Evolutionary conservation across 2,329 filamentous ascomycete genomes (phyloP).

Genomic region (Monosporascus ibericus): DNA sequence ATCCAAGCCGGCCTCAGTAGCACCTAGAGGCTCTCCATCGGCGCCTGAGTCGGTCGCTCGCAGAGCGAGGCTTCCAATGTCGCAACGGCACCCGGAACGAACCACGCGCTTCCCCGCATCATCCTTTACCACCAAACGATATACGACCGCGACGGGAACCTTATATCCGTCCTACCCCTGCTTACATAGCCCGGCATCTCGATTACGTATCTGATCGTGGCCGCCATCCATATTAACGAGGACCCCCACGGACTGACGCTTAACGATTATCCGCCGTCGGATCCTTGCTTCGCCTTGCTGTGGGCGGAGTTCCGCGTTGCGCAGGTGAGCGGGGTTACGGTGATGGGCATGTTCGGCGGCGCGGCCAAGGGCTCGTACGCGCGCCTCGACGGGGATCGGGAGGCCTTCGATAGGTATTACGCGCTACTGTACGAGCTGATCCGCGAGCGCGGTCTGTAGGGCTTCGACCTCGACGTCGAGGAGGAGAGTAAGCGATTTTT

Average conservation of each 20-base stretch:
- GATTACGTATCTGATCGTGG: constrained; percentile 67
- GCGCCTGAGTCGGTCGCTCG: no score
- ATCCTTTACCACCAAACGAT: constrained; percentile 34
- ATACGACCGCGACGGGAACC: constrained; percentile 29
- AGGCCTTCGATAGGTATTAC: constrained; percentile 66
- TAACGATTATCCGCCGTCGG: constrained; percentile 65
- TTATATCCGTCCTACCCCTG: constrained; percentile 36
- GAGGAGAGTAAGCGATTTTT: constrained; percentile 40
- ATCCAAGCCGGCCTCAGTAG: no score
- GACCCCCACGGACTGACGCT: constrained; percentile 60
- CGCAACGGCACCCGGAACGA: not conserved
- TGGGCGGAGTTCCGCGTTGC: constrained; percentile 66
- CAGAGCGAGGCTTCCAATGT: no score
- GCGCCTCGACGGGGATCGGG: constrained; percentile 41
- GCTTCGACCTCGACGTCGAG: constrained; percentile 70
- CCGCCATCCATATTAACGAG: constrained; percentile 72
- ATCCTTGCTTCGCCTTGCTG: constrained; percentile 56
- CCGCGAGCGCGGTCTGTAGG: constrained; percentile 50
- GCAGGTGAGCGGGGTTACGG: constrained; percentile 64
- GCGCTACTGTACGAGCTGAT: constrained; percentile 57
- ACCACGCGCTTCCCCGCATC: constrained; percentile 18
- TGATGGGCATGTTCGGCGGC: constrained; percentile 78
- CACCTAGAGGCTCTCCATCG: no score
- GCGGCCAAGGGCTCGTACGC: constrained; percentile 66
- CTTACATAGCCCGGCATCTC: constrained; percentile 30